phyloP scores from a whole-genome alignment of 441 rosid species.

The Gossypium schwendimanii region DNA sequence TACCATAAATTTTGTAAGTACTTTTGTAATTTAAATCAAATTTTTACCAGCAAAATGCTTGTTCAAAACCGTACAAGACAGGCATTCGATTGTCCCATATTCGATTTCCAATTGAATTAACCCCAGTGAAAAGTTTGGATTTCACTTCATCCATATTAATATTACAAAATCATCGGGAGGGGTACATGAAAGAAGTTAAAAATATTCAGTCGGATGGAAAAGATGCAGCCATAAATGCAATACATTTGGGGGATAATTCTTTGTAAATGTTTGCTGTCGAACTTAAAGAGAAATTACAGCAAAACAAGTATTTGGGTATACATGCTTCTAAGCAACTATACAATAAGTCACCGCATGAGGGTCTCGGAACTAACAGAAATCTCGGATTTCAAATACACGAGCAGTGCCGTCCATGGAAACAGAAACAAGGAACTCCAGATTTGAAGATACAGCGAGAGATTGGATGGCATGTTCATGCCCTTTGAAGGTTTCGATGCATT shows the following conservation, averaged over 20 bases:
- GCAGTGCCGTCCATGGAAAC: slow-evolving; percentile 63
- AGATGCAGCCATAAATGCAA: neutral
- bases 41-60: too few species aligned
- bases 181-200: too few species aligned
- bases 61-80: too few species aligned
- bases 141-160: too few species aligned
- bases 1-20: too few species aligned
- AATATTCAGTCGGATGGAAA: neutral
- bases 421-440: slow-evolving; percentile 52
- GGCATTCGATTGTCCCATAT: too few species aligned
- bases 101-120: too few species aligned
- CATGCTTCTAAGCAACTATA: neutral
- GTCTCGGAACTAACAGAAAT: slow-evolving; percentile 26
- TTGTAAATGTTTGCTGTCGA: neutral
- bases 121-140: too few species aligned
- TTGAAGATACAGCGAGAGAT: slow-evolving; percentile 41
- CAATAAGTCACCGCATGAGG: neutral
- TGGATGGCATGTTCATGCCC: slow-evolving; percentile 62
- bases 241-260: neutral
- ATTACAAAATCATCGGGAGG: too few species aligned
- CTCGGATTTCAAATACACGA: slow-evolving; percentile 58
- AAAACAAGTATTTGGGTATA: neutral
- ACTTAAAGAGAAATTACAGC: neutral
- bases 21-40: too few species aligned
- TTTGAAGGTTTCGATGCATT: slow-evolving; percentile 45